Conservation (phyloP, 495 filamentous ascomycete genomes). For the Aspergillus haitiensis region DNA sequence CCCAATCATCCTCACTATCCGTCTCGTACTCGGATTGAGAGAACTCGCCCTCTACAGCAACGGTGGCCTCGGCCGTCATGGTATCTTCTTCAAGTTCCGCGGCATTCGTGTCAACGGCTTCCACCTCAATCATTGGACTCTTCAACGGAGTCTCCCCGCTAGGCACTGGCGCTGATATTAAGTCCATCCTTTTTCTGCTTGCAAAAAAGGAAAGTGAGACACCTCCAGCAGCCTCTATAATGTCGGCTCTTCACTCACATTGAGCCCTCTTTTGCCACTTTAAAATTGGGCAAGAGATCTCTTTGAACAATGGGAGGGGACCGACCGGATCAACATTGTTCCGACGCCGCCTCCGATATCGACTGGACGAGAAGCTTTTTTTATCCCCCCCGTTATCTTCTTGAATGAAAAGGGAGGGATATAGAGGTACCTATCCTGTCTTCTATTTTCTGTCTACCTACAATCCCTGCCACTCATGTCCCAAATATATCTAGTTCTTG, state of each 20-base stretch:
- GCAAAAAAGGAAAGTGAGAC: constrained; percentile 23
- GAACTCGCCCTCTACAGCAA: constrained; percentile 30
- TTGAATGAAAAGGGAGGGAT: too few species aligned
- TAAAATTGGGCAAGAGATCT: constrained; percentile 33
- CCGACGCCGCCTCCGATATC: constrained; percentile 32
- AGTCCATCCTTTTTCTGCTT: constrained; percentile 40
- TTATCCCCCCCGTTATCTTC: too few species aligned
- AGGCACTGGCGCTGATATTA: constrained; percentile 45
- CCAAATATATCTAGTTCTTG: too few species aligned
- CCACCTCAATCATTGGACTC: constrained; percentile 47
- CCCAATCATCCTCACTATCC: constrained; percentile 65
- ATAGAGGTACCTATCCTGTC: too few species aligned
- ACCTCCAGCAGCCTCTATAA: constrained; percentile 36
- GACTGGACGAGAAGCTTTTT: background rate
- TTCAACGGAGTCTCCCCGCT: constrained; percentile 42
- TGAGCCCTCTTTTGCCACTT: constrained; percentile 31
- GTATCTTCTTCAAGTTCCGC: constrained; percentile 24
- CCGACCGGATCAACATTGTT: constrained; percentile 38
- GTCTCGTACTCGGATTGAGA: constrained; percentile 51
- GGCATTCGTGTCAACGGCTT: constrained; percentile 40
- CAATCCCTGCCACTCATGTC: too few species aligned
- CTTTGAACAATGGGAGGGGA: constrained; percentile 25
- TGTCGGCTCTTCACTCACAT: constrained; percentile 36
- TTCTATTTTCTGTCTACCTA: too few species aligned
- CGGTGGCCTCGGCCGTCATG: constrained; percentile 27